These are phyloP conservation scores for Fusarium mundagurra DNA, from an alignment of 2,329 filamentous ascomycete species.

Conservation along the genomic window DNA sequence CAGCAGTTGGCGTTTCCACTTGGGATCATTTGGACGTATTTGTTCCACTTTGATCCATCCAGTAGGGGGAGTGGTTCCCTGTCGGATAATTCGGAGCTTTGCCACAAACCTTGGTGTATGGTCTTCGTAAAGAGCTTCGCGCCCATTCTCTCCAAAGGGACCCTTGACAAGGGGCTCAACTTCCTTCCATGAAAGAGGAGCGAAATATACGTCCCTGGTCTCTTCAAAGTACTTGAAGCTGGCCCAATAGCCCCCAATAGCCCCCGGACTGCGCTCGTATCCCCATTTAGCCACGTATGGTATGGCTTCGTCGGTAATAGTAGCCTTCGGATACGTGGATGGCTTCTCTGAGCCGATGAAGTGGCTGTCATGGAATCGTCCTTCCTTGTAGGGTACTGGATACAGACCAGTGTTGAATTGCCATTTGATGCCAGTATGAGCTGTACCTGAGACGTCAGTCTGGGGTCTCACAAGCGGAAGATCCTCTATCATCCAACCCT, in stretches of 20 bases:
- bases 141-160: rapidly evolving
- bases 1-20: rapidly evolving
- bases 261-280: rapidly evolving
- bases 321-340: rapidly evolving
- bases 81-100: neutral
- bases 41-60: neutral
- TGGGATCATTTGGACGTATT: rapidly evolving
- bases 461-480: neutral
- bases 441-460: rapidly evolving
- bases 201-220: neutral
- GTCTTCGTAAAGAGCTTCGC: neutral
- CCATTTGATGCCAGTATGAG: neutral
- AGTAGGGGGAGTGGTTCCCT: neutral
- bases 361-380: neutral
- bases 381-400: neutral
- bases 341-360: rapidly evolving
- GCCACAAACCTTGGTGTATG: neutral
- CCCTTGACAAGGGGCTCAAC: rapidly evolving
- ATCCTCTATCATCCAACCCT: rapidly evolving
- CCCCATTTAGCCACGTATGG: neutral
- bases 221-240: neutral
- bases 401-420: neutral
- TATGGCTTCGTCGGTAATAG: neutral
- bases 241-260: neutral
- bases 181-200: neutral